Base-by-base conservation (phyloP, 345 rosid genomes). In the Excoecaria agallocha region DNA sequence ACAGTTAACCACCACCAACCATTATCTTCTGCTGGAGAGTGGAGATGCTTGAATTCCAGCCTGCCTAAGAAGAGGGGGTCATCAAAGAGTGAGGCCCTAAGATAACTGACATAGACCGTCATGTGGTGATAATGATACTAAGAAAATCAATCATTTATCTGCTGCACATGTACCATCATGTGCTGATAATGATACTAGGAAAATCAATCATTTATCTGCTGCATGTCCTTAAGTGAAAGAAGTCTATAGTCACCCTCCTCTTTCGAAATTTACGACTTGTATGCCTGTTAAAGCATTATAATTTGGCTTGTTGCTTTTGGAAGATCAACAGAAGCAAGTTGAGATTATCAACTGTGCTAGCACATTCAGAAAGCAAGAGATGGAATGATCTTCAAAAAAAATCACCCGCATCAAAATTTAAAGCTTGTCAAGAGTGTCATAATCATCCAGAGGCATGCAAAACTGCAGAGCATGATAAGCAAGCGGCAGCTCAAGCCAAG, bases 301-400 rank as follows among this genome's bases (percentile, higher is more conserved):
- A 25, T 48, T 66, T 66, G 56, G 56, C 56, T 66, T 24, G 56
- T 66, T n/a, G 70, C 57, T 25, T 48, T 25, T 66, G 69, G 69
- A 66, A 66, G 52, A 66, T 45, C 6, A 22, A 22, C 41, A 66
- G 52, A 20, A 20, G 51, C 8, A 12, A 39, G 8, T 38, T 41
- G 45, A 11, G 16, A 22, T 65, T 37, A 66, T 66, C 51, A 66
- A 35, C 20, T 43, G 5, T 20, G 55, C 39, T 48, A 3, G 57
- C 55, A 20, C 9, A 48, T 49, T 46, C 22, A 10, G 12, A 41
- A 30, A 64, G 58, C 11, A 30, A 49, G 45, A 49, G 8, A 49
- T 15, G 13, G 5, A 35, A 43, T 65, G 51, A 10, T 45, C 30
- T 41, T 65, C 19, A n/a, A 43, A 0, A 11, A 15, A 30, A 49